These are phyloP conservation scores for Vachellia collinsii DNA, from an alignment of 306 rosid species.

Conservation along the genomic window DNA sequence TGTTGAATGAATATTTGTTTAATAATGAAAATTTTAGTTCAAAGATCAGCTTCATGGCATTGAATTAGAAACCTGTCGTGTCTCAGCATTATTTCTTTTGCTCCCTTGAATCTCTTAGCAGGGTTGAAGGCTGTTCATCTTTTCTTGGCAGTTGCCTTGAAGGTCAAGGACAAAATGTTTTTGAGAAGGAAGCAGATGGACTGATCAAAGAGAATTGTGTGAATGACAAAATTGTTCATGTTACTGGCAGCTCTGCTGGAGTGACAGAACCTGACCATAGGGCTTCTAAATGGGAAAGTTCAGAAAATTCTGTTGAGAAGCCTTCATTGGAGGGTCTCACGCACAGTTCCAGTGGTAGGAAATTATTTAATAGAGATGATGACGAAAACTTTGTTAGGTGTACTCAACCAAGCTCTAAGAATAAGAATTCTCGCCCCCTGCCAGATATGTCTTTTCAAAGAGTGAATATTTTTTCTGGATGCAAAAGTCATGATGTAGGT, in stretches of 20 bases:
- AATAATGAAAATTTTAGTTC: conserved; percentile 24
- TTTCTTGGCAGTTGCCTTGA: conserved; percentile 40
- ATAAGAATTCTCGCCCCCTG: conserved; percentile 34
- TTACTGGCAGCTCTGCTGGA: conserved; percentile 37
- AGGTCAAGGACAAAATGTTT: conserved; percentile 52
- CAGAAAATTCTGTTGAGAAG: conserved; percentile 36
- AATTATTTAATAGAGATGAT: conserved; percentile 60
- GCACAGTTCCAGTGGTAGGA: conserved; percentile 29
- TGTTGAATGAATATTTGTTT: conserved; percentile 32
- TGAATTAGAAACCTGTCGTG: conserved; percentile 39
- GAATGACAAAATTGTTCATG: conserved; percentile 34
- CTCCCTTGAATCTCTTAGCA: conserved; percentile 37
- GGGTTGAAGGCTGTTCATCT: conserved; percentile 37
- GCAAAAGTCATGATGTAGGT: conserved; percentile 32
- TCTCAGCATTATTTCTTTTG: conserved; percentile 17
- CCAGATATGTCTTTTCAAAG: conserved; percentile 26
- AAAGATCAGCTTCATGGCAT: conserved; percentile 26
- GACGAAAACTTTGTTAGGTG: conserved; percentile 53
- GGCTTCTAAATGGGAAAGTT: conserved; percentile 36
- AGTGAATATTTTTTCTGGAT: conserved; percentile 32
- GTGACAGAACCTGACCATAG: conserved; percentile 32
- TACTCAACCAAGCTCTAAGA: conserved; percentile 41
- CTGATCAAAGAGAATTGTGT: conserved; percentile 25
- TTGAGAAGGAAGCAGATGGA: conserved; percentile 48
- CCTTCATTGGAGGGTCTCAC: conserved; percentile 26